Percentiles rank a stretch among this genome's conserved stretches.
phyloP scores from a whole-genome alignment of 2,329 filamentous ascomycete species.

The Thelonectria rubi region DNA sequence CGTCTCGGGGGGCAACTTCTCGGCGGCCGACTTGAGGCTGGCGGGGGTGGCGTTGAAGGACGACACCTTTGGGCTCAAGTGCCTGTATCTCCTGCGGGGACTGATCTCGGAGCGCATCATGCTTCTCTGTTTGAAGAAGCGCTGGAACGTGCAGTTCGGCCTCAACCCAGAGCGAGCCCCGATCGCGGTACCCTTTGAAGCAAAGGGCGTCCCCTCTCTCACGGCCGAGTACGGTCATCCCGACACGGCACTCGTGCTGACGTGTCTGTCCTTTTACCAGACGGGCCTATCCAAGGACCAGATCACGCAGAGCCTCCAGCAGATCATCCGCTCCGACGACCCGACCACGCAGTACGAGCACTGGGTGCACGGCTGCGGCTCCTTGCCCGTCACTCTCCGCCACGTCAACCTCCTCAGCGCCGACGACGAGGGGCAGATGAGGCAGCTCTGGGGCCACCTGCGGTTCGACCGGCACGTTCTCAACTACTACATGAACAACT shows the following conservation, averaged over 20 bases:
- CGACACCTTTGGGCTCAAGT: constrained; percentile 46
- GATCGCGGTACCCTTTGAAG: constrained; percentile 72
- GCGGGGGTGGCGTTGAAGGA: constrained; percentile 39
- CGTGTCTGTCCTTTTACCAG: constrained; percentile 74
- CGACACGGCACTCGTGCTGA: constrained; percentile 71
- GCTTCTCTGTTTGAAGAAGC: constrained; percentile 65
- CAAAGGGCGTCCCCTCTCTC: constrained; percentile 70
- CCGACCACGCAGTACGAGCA: constrained; percentile 64
- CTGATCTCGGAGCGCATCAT: constrained; percentile 68
- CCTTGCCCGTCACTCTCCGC: constrained; percentile 55
- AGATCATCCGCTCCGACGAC: constrained; percentile 64
- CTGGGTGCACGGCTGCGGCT: constrained; percentile 52
- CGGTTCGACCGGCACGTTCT: constrained; percentile 57
- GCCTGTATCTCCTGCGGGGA: constrained; percentile 67
- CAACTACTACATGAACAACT: constrained; percentile 69
- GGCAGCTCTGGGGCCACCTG: constrained; percentile 59
- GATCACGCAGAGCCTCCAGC: constrained; percentile 58
- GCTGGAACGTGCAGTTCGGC: constrained; percentile 66
- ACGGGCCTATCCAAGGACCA: constrained; percentile 60
- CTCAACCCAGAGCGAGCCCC: constrained; percentile 63
- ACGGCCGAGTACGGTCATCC: constrained; percentile 75
- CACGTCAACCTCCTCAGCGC: constrained; percentile 68
- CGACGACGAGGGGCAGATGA: constrained; percentile 62
- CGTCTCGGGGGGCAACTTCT: constrained; percentile 5
- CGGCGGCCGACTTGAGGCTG: background rate